Base-by-base conservation (phyloP, 805 yeast genomes). In the Saccharomyces eubayanus region DNA sequence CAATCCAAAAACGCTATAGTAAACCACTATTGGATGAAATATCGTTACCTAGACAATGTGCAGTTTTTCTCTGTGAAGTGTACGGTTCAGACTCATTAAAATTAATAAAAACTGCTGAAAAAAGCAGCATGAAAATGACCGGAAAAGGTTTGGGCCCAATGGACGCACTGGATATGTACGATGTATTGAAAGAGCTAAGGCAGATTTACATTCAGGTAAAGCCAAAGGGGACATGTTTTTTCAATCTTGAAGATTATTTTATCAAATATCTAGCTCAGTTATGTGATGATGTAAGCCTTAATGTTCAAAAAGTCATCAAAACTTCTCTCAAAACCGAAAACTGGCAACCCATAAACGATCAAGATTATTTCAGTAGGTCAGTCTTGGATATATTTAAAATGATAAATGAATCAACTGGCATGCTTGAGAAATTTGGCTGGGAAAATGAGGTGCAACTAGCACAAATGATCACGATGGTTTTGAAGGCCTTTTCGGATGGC, bases 381-480 rank as follows among this genome's bases (percentile, higher is more conserved):
- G 87, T 85, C 1, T 64, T 78, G 24, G 94, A 87, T 64, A 76
- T 86, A 12, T 85, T 86, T 66, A 75, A 81, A 9, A 74, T 87
- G 65, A 76, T 87, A 36, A 77, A 78, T 55, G 82, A 82, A 51
- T 77, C 81, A 11, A 64, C 87, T 21, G 69, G 73, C 4, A 74
- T 87, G n/a, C 71, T 91, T 47, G 74, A 74, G 14, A 76, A 75
- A 3, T 76, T 88, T 46, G 72, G 78, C 1, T 91, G 97, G 97
- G 69, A 72, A 14, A 76, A 87, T 63, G 77, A 76, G 49, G 74
- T 73, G 51, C 91, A 89, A 59, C 66, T 78, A 20, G 85, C 95
- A 0, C 74, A 76, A 56, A 63, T 87, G 1, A 77, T 82, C 51
- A 85, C 94, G 0, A 66, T 73, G 1, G 65, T 89, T 27, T 75